Percentiles rank a stretch among this genome's conserved stretches.
These are phyloP conservation scores for Leccinum pellstonianum DNA, from an alignment of 768 basidiomycete species.

Conservation along the genomic window DNA sequence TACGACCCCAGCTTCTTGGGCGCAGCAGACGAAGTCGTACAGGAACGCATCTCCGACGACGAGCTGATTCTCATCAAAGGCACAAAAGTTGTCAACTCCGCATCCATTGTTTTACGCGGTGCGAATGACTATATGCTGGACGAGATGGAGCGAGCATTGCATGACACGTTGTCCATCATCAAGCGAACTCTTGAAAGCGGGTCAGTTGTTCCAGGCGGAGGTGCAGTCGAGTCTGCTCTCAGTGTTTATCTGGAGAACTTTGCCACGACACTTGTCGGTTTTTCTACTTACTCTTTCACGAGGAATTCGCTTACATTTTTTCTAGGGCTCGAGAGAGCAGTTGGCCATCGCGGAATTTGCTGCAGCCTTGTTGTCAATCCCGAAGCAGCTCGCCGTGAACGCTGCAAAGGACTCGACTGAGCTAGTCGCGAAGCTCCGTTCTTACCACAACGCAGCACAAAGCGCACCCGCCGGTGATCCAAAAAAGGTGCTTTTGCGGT, in stretches of 20 bases:
- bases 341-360: constrained; percentile 99
- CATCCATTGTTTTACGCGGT: constrained; percentile 90
- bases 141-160: constrained; percentile 97
- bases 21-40: constrained; percentile 92
- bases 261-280: constrained; percentile 89
- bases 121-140: constrained; percentile 99
- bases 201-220: constrained; percentile 93
- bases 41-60: constrained; percentile 98
- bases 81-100: constrained; percentile 91
- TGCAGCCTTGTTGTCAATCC: constrained; percentile 86
- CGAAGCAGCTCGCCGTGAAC: constrained; percentile 95
- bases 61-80: constrained; percentile 97
- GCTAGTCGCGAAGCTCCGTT: constrained; percentile 92
- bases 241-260: constrained; percentile 99
- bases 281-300: not conserved
- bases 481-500: constrained; percentile 85
- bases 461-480: constrained; percentile 88
- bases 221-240: constrained; percentile 94
- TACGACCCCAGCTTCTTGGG: constrained; percentile 91
- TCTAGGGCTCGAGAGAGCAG: constrained; percentile 95
- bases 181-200: constrained; percentile 98
- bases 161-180: constrained; percentile 92
- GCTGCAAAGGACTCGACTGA: constrained; percentile 99
- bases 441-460: constrained; percentile 96
- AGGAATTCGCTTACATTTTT: not conserved